A percentile compares a stretch with the other conserved stretches of the same genome.
phyloP scores from a whole-genome alignment of 768 basidiomycete genomes.

The Suillus clintonianus region DNA sequence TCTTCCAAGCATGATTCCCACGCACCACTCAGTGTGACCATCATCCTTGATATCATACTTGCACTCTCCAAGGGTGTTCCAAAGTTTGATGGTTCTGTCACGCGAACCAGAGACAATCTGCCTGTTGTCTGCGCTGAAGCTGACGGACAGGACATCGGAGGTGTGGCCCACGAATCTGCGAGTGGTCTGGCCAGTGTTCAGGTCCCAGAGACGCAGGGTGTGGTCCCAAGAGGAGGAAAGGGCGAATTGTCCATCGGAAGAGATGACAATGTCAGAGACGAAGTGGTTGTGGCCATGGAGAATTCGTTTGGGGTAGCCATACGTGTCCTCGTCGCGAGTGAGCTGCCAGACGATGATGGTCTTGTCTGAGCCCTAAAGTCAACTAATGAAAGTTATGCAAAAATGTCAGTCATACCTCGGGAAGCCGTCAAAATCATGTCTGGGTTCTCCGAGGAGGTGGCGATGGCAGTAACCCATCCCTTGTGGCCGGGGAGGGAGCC shows the following conservation, averaged over 20 bases:
- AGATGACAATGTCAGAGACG: conserved; percentile 97
- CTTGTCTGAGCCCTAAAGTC: conserved; percentile 73
- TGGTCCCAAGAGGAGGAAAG: conserved; percentile 99
- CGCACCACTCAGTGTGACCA: conserved; percentile 91
- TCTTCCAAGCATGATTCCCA: background rate
- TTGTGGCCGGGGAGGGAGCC: conserved; percentile 92
- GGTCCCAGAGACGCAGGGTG: conserved; percentile 98
- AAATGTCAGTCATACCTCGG: conserved; percentile 63
- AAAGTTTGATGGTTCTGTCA: conserved; percentile 97
- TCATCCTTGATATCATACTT: conserved; percentile 99
- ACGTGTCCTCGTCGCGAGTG: conserved; percentile 87
- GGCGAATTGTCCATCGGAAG: conserved; percentile 98
- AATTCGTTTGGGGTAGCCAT: conserved; percentile 96
- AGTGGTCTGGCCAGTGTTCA: conserved; percentile 95
- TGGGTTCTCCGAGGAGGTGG: conserved; percentile 97
- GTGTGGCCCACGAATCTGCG: conserved; percentile 98
- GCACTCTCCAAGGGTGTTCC: conserved; percentile 99
- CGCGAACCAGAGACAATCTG: conserved; percentile 99
- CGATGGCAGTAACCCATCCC: conserved; percentile 98
- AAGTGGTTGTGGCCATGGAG: conserved; percentile 99
- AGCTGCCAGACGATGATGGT: conserved; percentile 99
- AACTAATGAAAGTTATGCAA: conserved; percentile 16
- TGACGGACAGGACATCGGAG: conserved; percentile 97
- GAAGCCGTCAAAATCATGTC: conserved; percentile 99
- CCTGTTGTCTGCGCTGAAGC: conserved; percentile 99